Evolutionary conservation across 352 stramenopile genomes (phyloP), one percentile per base, ranked within the genome.

Genomic region (Phytopythium delawarense): DNA sequence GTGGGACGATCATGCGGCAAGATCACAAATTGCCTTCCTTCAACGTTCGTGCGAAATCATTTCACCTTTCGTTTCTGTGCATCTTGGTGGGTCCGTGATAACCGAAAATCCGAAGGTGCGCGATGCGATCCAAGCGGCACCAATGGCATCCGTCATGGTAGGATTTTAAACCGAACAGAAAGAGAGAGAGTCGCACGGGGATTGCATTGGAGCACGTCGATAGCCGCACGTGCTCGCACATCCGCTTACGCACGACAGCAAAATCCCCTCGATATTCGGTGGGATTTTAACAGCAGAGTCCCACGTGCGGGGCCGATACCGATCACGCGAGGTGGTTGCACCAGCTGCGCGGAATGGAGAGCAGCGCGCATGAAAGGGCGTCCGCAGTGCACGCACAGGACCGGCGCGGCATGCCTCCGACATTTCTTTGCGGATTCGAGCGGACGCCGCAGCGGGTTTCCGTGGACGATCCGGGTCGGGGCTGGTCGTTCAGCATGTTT

Each of bases 41-140:
- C 50, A 57, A 57, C 50, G 32, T 57, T 57, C 51, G 51, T 57
- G 51, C 51, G 32, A 32, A 54, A 18, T 52, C 48, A 54, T 21
- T 13, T 54, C 6, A 23, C 39, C 7, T 9, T 39, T 39, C 32
- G 20, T 57, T 18, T 57, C 15, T 57, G n/a, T 40, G 32, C 34
- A 37, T 45, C 32, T 57, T 57, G 32, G 30, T 57, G 51, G n/a
- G 51, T n/a, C 30, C 42, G 2, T 28, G 42, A 21, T 1, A 44
- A 2, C 23, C 7, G 25, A 54, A 54, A n/a, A 32, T 45, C 30
- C 51, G 30, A 32, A 52, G 7, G 12, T 11, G 45, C 23, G 21
- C 46, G 25, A 15, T 13, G 46, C 46, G 25, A 53, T 35, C 46
- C 46, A 21, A 4, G 44, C 7, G 6, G 20, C 44, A 35, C 15